These are phyloP conservation scores for Asterophora parasitica DNA, from an alignment of 768 basidiomycete species.

Conservation along the genomic window DNA sequence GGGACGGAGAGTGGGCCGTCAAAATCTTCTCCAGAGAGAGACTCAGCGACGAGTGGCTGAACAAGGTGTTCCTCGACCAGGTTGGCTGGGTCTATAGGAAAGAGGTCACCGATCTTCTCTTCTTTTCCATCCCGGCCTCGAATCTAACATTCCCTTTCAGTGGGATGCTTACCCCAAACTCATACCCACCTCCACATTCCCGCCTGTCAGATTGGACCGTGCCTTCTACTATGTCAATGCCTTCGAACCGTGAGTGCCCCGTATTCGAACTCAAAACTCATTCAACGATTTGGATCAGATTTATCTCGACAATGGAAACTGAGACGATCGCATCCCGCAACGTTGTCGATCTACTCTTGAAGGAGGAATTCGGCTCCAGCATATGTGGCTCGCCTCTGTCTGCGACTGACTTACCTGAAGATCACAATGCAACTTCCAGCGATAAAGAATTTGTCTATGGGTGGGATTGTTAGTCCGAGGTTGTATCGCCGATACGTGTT, in stretches of 20 bases:
- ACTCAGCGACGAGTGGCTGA: conserved; percentile 68
- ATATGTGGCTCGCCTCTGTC: conserved; percentile 53
- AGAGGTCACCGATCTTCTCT: conserved; percentile 40
- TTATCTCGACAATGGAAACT: conserved; percentile 94
- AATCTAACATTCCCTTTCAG: conserved; percentile 27
- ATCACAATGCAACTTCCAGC: background rate
- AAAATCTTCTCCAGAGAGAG: conserved; percentile 80
- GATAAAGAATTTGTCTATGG: conserved; percentile 51
- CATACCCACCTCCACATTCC: conserved; percentile 60
- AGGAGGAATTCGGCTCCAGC: conserved; percentile 66
- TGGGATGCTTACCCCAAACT: conserved; percentile 81
- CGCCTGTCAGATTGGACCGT: conserved; percentile 71
- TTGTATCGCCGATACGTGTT: background rate
- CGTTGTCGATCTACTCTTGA: conserved; percentile 72
- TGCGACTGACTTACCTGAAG: conserved; percentile 8
- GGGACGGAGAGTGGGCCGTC: conserved; percentile 62
- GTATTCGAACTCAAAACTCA: background rate
- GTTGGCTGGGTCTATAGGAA: conserved; percentile 83
- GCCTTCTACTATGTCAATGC: conserved; percentile 90
- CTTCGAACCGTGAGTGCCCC: conserved; percentile 72
- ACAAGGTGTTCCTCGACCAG: conserved; percentile 54
- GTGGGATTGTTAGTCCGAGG: conserved; percentile 61
- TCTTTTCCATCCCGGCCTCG: background rate
- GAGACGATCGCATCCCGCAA: conserved; percentile 82
- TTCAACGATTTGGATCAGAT: conserved; percentile 32